Conservation (phyloP, 2,329 filamentous ascomycete genomes). For the Aspergillus flavus region DNA sequence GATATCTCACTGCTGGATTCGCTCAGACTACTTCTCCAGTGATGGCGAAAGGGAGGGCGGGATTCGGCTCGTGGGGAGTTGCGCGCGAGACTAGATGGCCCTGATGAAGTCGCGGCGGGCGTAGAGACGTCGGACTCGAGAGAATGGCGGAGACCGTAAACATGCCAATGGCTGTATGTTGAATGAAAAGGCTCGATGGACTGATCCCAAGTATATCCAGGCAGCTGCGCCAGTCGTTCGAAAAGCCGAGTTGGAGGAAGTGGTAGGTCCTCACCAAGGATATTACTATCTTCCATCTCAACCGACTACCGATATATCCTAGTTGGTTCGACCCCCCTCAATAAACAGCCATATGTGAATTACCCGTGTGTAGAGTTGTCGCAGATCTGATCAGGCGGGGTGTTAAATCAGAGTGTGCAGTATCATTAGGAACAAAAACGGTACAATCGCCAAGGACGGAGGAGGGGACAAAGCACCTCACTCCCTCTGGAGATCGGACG, state of each 20-base stretch:
- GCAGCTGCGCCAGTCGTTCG: constrained; percentile 71
- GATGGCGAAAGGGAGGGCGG: constrained; percentile 43
- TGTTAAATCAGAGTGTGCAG: constrained; percentile 14
- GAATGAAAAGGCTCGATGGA: constrained; percentile 52
- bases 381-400: constrained; percentile 11
- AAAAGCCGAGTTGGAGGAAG: constrained; percentile 68
- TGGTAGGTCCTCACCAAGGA: constrained; percentile 51
- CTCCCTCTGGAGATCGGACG: constrained; percentile 7
- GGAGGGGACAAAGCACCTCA: constrained; percentile 16
- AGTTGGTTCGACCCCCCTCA: constrained; percentile 16
- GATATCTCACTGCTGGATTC: constrained; percentile 49
- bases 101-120: constrained; percentile 49
- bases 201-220: constrained; percentile 78
- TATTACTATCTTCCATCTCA: constrained; percentile 39
- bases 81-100: constrained; percentile 46
- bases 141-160: constrained; percentile 63
- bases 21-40: constrained; percentile 57
- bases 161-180: constrained; percentile 89
- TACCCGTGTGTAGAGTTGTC: constrained; percentile 7
- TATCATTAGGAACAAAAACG: constrained; percentile 30
- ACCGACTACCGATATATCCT: constrained; percentile 21
- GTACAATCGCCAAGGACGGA: constrained; percentile 23
- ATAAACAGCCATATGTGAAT: constrained; percentile 25
- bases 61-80: constrained; percentile 47
- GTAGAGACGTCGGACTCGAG: constrained; percentile 51